Conservation (phyloP, 768 basidiomycete species). For the Rubroboletus satanas region DNA sequence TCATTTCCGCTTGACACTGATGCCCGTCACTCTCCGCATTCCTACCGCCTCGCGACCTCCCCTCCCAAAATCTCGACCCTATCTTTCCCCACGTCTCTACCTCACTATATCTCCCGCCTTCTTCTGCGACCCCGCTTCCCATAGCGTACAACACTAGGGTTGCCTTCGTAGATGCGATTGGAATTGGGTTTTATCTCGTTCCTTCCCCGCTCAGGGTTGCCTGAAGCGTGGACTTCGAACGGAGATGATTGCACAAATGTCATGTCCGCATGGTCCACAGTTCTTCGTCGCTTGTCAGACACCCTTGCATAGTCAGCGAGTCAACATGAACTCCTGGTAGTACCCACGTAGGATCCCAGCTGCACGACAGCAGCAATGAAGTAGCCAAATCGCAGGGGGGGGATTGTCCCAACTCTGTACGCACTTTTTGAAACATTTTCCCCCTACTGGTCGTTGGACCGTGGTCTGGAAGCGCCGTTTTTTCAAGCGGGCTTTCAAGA, state of each 20-base stretch:
- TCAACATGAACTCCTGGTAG: not conserved
- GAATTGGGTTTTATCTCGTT: conserved; percentile 1
- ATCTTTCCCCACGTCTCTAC: conserved; percentile 11
- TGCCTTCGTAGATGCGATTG: conserved; percentile 25
- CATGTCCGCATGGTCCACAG: not conserved
- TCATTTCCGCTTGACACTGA: conserved; percentile 27
- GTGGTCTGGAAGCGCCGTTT: not conserved
- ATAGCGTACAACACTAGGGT: conserved; percentile 31
- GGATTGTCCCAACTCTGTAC: not conserved
- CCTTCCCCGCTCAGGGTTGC: conserved; percentile 3
- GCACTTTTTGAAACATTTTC: not conserved
- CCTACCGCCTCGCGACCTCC: conserved; percentile 7
- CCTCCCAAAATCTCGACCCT: conserved; percentile 1
- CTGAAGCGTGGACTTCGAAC: not conserved
- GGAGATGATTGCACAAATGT: conserved; percentile 9
- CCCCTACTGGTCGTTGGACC: not conserved
- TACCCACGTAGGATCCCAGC: not conserved
- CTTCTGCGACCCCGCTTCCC: conserved; percentile 10
- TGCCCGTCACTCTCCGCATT: conserved; percentile 20
- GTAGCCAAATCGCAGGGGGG: not conserved
- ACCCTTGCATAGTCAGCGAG: not conserved
- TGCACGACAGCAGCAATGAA: conserved; percentile 1
- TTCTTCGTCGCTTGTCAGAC: not conserved
- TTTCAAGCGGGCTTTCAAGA: not conserved
- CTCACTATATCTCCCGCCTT: conserved; percentile 11